These are phyloP conservation scores for Crassisporium funariophilum DNA, from an alignment of 768 basidiomycete genomes.

Conservation along the genomic window DNA sequence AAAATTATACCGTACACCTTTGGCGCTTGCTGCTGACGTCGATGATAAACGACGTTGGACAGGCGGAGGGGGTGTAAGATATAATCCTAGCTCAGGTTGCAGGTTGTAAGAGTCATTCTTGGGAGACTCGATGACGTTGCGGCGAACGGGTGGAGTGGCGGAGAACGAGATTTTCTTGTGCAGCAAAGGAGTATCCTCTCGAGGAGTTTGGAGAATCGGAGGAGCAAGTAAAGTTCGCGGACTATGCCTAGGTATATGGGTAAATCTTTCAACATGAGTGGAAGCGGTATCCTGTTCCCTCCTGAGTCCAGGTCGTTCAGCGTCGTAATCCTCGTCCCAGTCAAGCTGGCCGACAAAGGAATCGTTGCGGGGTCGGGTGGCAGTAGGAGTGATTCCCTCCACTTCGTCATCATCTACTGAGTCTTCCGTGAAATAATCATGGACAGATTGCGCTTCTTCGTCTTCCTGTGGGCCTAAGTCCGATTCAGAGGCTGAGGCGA, in stretches of 20 bases:
- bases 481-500: constrained; percentile 51
- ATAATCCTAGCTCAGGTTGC: constrained; percentile 1
- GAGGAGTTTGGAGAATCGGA: constrained; percentile 3
- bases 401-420: constrained; percentile 21
- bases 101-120: constrained; percentile 2
- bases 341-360: constrained; percentile 30
- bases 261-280: background rate
- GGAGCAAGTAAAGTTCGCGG: background rate
- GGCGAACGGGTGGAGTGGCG: constrained; percentile 14
- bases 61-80: constrained; percentile 17
- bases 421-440: constrained; percentile 23
- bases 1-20: constrained; percentile 32
- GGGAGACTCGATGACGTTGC: background rate
- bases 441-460: constrained; percentile 28
- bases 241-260: background rate
- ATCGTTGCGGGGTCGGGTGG: constrained; percentile 21
- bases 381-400: constrained; percentile 7
- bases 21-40: constrained; percentile 30
- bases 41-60: constrained; percentile 36
- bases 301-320: constrained; percentile 1
- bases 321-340: constrained; percentile 36
- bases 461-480: constrained; percentile 40
- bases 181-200: constrained; percentile 43
- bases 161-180: constrained; percentile 40
- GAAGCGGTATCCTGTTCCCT: constrained; percentile 7